These are phyloP conservation scores for Candida schatavii DNA, from an alignment of 805 yeast species.

Conservation along the genomic window DNA sequence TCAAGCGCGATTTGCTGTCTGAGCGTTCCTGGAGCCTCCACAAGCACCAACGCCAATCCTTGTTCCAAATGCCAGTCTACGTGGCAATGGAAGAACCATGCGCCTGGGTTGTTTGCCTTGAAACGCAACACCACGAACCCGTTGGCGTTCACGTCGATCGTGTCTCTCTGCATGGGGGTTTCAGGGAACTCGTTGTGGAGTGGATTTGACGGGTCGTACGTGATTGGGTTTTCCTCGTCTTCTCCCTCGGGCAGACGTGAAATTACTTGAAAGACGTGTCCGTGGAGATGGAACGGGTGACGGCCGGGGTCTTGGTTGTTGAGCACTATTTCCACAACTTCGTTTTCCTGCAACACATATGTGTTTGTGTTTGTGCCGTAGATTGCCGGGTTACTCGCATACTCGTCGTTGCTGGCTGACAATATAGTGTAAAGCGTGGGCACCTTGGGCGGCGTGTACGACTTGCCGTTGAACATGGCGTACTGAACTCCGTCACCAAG, in stretches of 20 bases:
- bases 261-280: conserved; percentile 82
- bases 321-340: conserved; percentile 72
- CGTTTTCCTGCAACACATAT: conserved; percentile 63
- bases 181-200: conserved; percentile 51
- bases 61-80: conserved; percentile 98
- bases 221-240: conserved; percentile 53
- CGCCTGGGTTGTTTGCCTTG: conserved; percentile 94
- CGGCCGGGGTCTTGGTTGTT: conserved; percentile 88
- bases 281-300: conserved; percentile 98
- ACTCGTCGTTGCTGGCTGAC: conserved; percentile 54
- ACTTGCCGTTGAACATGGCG: conserved; percentile 91
- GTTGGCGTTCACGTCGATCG: conserved; percentile 73
- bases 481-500: conserved; percentile 85
- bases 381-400: conserved; percentile 48
- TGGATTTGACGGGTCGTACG: conserved; percentile 31
- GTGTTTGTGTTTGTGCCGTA: conserved; percentile 84
- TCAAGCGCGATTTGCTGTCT: conserved; percentile 6
- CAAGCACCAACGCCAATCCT: conserved; percentile 77
- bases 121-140: conserved; percentile 85
- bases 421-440: conserved; percentile 82
- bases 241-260: conserved; percentile 63
- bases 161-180: conserved; percentile 83
- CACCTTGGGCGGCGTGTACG: conserved; percentile 77
- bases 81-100: conserved; percentile 98
- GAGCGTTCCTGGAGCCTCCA: conserved; percentile 71